Percentiles rank a stretch among this genome's conserved stretches.
phyloP scores from a whole-genome alignment of 331 rosid genomes.

The Malus hybrid region DNA sequence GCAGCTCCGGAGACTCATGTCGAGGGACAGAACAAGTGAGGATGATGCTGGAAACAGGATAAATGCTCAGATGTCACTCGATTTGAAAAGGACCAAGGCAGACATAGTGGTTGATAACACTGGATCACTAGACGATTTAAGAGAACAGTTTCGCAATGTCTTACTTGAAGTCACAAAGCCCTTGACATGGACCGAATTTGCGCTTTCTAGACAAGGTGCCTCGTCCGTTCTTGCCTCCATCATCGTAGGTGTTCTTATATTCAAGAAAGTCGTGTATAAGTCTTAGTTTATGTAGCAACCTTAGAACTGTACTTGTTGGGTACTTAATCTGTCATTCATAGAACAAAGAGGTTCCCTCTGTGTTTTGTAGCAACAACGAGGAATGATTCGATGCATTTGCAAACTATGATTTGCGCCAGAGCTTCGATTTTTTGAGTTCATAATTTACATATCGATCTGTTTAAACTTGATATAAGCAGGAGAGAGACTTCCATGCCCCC shows the following conservation, averaged over 20 bases:
- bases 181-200: conserved; percentile 64
- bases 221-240: conserved; percentile 31
- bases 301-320: background rate
- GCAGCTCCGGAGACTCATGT: conserved; percentile 59
- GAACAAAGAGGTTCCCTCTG: background rate
- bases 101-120: conserved; percentile 64
- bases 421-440: background rate
- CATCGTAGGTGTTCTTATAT: conserved; percentile 38
- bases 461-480: background rate
- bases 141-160: conserved; percentile 45
- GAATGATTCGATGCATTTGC: background rate
- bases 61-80: conserved; percentile 73
- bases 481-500: background rate
- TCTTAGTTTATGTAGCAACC: conserved; percentile 12
- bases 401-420: background rate
- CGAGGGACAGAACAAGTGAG: conserved; percentile 47
- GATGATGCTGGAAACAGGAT: conserved; percentile 61
- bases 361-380: background rate
- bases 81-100: conserved; percentile 52
- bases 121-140: conserved; percentile 66
- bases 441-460: background rate
- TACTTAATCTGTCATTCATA: background rate
- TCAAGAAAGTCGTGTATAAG: conserved; percentile 19
- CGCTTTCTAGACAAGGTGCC: conserved; percentile 69
- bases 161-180: conserved; percentile 53